phyloP scores from a whole-genome alignment of 495 filamentous ascomycete species.

The Glutinoglossum americanum region DNA sequence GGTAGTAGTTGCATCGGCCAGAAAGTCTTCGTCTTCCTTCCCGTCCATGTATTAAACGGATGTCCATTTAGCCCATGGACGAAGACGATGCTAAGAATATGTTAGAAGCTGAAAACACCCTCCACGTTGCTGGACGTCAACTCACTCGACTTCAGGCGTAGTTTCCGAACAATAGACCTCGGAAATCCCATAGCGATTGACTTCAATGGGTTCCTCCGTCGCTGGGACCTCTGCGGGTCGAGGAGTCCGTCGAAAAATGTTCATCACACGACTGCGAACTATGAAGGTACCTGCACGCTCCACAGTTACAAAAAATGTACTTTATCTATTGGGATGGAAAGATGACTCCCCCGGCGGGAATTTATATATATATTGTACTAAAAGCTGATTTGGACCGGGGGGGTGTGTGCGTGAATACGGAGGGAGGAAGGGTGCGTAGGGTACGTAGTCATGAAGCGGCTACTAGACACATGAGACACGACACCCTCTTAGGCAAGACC shows the following conservation, averaged over 20 bases:
- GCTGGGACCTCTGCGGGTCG: not conserved
- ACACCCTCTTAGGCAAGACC: no score
- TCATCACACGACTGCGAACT: no score
- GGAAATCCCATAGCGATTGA: slow-evolving; percentile 41
- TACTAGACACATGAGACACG: no score
- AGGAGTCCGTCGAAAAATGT: not conserved
- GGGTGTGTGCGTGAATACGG: no score
- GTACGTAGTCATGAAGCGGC: no score
- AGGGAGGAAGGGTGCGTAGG: no score
- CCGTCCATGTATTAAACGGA: slow-evolving; percentile 55
- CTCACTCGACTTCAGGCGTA: slow-evolving; percentile 14
- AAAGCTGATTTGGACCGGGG: no score
- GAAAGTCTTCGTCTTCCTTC: slow-evolving; percentile 37
- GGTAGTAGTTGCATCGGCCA: slow-evolving; percentile 65
- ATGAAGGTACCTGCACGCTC: no score
- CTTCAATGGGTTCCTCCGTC: slow-evolving; percentile 9
- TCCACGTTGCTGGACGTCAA: slow-evolving; percentile 1
- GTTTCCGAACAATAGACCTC: slow-evolving; percentile 35
- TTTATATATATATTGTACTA: no score
- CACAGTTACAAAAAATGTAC: no score
- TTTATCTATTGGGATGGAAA: no score
- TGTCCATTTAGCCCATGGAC: slow-evolving; percentile 74
- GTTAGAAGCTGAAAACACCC: not conserved
- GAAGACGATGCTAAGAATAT: slow-evolving; percentile 13
- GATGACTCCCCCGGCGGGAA: no score